Conservation (phyloP, 306 rosid species). For the Rosa multiflora region DNA sequence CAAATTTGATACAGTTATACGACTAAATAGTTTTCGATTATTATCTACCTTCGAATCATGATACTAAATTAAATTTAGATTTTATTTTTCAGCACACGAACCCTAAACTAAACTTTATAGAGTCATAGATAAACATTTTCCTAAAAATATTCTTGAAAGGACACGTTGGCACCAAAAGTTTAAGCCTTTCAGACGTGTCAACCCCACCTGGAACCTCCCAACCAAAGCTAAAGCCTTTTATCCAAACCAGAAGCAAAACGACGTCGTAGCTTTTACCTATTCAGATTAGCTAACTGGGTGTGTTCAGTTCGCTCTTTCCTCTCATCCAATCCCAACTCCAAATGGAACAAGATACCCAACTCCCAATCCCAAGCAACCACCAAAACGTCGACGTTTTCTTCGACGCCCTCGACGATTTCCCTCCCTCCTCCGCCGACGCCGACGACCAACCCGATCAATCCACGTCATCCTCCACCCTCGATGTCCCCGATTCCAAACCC, state of each 20-base stretch:
- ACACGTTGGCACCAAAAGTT: background rate
- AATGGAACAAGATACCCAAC: slow-evolving; percentile 43
- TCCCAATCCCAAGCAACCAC: slow-evolving; percentile 28
- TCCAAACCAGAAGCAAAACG: background rate
- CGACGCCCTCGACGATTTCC: slow-evolving; percentile 44
- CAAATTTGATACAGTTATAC: too few species aligned
- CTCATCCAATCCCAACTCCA: background rate
- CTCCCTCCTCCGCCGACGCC: slow-evolving; percentile 23
- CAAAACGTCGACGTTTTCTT: slow-evolving; percentile 36
- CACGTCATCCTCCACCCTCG: slow-evolving; percentile 30
- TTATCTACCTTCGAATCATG: too few species aligned
- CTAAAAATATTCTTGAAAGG: background rate
- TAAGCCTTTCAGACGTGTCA: background rate
- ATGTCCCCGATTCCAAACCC: slow-evolving; percentile 5
- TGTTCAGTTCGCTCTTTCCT: background rate
- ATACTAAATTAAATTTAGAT: too few species aligned
- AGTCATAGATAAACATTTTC: too few species aligned
- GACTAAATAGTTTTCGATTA: too few species aligned
- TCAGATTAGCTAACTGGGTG: background rate
- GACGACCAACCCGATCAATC: slow-evolving; percentile 35
- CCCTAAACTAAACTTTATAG: too few species aligned
- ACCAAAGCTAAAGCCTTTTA: background rate
- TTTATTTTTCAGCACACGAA: too few species aligned
- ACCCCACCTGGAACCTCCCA: background rate
- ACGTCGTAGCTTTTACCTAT: background rate